A percentile compares a stretch with the other conserved stretches of the same genome.
phyloP scores from a whole-genome alignment of 345 rosid genomes.

The Cardiospermum halicacabum region DNA sequence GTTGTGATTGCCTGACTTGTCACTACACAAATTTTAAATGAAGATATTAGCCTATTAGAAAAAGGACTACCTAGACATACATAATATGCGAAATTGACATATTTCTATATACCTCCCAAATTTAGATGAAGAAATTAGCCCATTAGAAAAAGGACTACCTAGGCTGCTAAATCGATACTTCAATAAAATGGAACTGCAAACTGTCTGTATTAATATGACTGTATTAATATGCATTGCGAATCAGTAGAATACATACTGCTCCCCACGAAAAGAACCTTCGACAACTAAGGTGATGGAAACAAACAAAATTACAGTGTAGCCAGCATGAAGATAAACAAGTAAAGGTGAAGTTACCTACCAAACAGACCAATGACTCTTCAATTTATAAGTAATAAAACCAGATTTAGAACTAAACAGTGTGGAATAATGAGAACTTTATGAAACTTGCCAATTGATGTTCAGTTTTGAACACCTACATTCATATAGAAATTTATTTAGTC shows the following conservation, averaged over 20 bases:
- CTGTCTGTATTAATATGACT: too few species aligned
- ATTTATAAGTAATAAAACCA: too few species aligned
- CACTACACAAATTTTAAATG: too few species aligned
- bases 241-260: not conserved
- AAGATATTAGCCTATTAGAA: too few species aligned
- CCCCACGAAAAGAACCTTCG: not conserved
- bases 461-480: not conserved
- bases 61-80: too few species aligned
- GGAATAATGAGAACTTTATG: not conserved
- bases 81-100: too few species aligned
- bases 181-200: too few species aligned
- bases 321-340: not conserved
- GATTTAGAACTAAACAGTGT: not conserved
- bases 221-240: not conserved
- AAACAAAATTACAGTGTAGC: not conserved
- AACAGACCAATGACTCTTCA: not conserved
- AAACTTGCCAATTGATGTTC: not conserved
- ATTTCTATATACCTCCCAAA: too few species aligned
- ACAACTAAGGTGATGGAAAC: not conserved
- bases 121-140: too few species aligned
- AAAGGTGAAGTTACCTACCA: not conserved
- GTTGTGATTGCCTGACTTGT: too few species aligned
- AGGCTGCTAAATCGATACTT: too few species aligned
- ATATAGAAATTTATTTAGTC: not conserved
- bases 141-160: too few species aligned